These are phyloP conservation scores for Chlorella sp. DNA, from an alignment of 139 green algal species.

Conservation along the genomic window DNA sequence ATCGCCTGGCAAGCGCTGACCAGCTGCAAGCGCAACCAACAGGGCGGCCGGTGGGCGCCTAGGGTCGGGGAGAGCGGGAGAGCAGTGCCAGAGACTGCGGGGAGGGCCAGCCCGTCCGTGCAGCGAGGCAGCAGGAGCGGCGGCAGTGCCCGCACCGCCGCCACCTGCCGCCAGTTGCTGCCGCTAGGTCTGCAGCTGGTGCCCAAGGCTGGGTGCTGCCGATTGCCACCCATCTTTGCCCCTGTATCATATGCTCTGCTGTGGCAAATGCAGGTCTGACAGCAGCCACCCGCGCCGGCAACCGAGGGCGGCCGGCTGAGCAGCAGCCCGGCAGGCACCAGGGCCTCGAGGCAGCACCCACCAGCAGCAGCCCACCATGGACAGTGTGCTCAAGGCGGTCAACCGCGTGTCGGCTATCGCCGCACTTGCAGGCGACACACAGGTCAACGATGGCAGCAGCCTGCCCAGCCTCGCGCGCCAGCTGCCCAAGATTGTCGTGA, in stretches of 20 bases:
- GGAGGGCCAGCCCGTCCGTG: neutral
- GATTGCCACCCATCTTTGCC: neutral
- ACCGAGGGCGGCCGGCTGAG: no score
- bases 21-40: neutral
- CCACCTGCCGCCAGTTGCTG: neutral
- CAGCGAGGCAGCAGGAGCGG: neutral
- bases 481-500: slow-evolving; percentile 91
- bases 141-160: neutral
- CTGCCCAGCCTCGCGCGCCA: slow-evolving; percentile 83
- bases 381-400: slow-evolving; percentile 45
- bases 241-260: neutral
- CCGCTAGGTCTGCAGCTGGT: neutral
- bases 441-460: slow-evolving; percentile 46
- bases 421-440: slow-evolving; percentile 53
- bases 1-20: slow-evolving; percentile 1
- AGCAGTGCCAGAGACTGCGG: no score
- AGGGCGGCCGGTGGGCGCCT: no score
- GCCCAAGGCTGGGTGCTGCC: neutral
- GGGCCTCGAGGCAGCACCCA: neutral
- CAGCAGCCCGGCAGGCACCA: neutral
- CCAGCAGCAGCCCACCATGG: slow-evolving; percentile 36
- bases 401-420: slow-evolving; percentile 56
- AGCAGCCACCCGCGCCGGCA: neutral
- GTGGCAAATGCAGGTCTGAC: no score
- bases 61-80: neutral